Conservation (phyloP, 1,284 basidiomycete species). For the Marasmius tenuissimus region DNA sequence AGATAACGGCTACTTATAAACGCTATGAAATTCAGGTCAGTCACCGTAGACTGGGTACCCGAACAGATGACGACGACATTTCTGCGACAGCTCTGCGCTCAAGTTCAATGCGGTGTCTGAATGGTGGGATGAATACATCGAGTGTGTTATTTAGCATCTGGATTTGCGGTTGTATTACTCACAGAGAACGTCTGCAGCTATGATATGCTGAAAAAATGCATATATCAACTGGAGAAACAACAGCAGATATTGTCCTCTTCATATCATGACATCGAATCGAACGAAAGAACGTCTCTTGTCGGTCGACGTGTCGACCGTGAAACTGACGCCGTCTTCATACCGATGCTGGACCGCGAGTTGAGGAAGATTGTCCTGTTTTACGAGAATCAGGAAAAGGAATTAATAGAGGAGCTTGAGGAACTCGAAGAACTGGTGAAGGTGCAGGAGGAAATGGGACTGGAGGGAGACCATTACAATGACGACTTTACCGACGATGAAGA, state of each 20-base stretch:
- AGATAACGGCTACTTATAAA: background rate
- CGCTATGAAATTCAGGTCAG: slow-evolving; percentile 14
- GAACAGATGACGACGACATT: too few species aligned
- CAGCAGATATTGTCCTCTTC: slow-evolving; percentile 37
- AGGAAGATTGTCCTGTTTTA: slow-evolving; percentile 87
- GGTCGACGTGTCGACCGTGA: slow-evolving; percentile 27
- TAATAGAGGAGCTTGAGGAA: slow-evolving; percentile 61
- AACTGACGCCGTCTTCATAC: slow-evolving; percentile 65
- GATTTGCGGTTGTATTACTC: slow-evolving; percentile 3
- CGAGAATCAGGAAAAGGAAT: slow-evolving; percentile 70
- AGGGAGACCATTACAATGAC: slow-evolving; percentile 48
- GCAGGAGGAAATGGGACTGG: slow-evolving; percentile 68
- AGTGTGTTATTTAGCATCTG: slow-evolving; percentile 44
- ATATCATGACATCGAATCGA: slow-evolving; percentile 64
- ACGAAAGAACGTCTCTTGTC: slow-evolving; percentile 59
- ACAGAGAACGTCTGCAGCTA: slow-evolving; percentile 46
- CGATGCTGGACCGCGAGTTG: slow-evolving; percentile 82
- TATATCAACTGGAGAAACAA: slow-evolving; percentile 82
- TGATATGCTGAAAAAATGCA: slow-evolving; percentile 83
- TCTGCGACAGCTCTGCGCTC: slow-evolving; percentile 22
- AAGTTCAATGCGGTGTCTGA: slow-evolving; percentile 78
- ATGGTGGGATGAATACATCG: slow-evolving; percentile 94
- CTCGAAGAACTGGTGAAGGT: slow-evolving; percentile 67
- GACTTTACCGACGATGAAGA: slow-evolving; percentile 72
- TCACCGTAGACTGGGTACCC: too few species aligned